Evolutionary conservation across 768 basidiomycete genomes (phyloP).

Genomic region (Suillus placidus): DNA sequence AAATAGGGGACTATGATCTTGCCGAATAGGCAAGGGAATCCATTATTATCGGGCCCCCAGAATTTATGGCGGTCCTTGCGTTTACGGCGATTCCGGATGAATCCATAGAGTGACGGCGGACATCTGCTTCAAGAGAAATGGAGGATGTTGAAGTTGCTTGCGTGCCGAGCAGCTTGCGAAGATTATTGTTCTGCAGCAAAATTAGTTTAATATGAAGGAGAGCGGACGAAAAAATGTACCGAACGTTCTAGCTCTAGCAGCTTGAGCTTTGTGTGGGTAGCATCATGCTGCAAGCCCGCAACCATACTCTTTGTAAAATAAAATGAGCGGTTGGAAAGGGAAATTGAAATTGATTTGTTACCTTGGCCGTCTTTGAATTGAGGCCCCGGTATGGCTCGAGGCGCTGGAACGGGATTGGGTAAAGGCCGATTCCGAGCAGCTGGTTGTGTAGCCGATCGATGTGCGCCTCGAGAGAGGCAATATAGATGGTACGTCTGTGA

Average conservation of each 20-base stretch:
- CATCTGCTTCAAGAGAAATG: conserved; percentile 34
- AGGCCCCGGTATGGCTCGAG: conserved; percentile 68
- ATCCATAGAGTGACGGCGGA: conserved; percentile 37
- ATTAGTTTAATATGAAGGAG: conserved; percentile 6
- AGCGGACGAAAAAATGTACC: conserved; percentile 42
- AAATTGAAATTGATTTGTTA: conserved; percentile 25
- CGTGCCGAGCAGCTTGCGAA: conserved; percentile 34
- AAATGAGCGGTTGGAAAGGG: not conserved
- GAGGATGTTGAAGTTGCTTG: conserved; percentile 25
- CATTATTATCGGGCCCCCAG: not conserved
- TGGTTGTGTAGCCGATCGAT: conserved; percentile 69
- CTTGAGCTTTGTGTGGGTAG: conserved; percentile 58
- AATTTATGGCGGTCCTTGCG: conserved; percentile 12
- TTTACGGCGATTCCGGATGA: conserved; percentile 33
- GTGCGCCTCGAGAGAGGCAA: conserved; percentile 72
- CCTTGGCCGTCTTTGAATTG: conserved; percentile 80
- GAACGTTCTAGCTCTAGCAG: conserved; percentile 71
- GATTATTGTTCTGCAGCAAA: conserved; percentile 30
- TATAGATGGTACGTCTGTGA: conserved; percentile 69
- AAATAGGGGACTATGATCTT: not conserved
- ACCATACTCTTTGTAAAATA: conserved; percentile 64
- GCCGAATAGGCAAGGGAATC: not conserved
- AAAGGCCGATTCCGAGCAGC: conserved; percentile 53
- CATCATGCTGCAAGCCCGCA: conserved; percentile 68
- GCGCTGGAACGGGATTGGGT: conserved; percentile 56